Conservation (phyloP, 2,329 filamentous ascomycete species). For the Didymella pinodella region DNA sequence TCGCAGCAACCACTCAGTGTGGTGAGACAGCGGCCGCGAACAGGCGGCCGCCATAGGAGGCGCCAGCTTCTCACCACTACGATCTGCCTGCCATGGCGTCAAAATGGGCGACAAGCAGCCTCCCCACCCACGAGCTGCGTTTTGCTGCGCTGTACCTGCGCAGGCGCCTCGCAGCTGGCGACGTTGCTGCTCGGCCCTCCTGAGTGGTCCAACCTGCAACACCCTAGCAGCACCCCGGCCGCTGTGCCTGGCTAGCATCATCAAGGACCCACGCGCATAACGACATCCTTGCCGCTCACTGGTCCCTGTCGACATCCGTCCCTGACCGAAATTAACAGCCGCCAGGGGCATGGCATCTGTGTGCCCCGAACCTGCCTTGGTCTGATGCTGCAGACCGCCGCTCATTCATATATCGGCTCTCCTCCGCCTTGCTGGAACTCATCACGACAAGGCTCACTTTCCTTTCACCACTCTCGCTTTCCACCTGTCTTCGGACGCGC, state of each 20-base stretch:
- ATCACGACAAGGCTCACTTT: constrained; percentile 47
- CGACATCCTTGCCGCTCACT: constrained; percentile 32
- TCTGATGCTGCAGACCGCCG: constrained; percentile 37
- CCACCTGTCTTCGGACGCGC: constrained; percentile 42
- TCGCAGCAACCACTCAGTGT: constrained; percentile 3
- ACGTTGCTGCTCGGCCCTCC: constrained; percentile 20
- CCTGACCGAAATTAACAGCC: constrained; percentile 48
- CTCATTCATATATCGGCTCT: constrained; percentile 46
- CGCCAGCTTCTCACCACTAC: constrained; percentile 9
- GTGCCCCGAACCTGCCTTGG: constrained; percentile 37
- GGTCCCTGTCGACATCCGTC: constrained; percentile 35
- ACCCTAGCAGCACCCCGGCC: constrained; percentile 26
- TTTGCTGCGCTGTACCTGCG: constrained; percentile 50
- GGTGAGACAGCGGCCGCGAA: constrained; percentile 5
- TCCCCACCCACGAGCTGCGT: constrained; percentile 64
- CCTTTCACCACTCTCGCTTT: constrained; percentile 47
- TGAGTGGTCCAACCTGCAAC: constrained; percentile 31
- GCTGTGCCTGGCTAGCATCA: constrained; percentile 34
- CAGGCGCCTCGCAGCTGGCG: constrained; percentile 32
- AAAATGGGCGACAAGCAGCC: constrained; percentile 14
- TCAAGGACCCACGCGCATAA: constrained; percentile 14
- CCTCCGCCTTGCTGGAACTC: constrained; percentile 26
- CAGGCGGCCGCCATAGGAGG: background rate
- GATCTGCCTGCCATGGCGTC: constrained; percentile 12
- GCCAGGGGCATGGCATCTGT: constrained; percentile 41